phyloP scores from a whole-genome alignment of 352 stramenopile genomes.

The Globisporangium irregulare region DNA sequence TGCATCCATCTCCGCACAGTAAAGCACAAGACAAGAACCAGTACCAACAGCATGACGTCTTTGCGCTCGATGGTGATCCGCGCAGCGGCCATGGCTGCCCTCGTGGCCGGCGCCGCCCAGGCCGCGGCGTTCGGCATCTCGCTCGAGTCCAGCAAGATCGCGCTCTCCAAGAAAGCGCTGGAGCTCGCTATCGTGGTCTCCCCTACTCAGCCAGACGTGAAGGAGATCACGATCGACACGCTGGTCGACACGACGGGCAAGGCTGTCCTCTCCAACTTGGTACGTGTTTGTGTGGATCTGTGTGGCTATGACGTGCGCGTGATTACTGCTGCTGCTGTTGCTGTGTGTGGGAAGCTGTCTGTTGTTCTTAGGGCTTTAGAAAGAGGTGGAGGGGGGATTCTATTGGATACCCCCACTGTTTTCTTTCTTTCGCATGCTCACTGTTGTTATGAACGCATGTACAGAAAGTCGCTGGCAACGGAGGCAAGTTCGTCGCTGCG shows the following conservation, averaged over 20 bases:
- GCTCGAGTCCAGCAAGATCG: conserved; percentile 42
- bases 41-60: conserved; percentile 10
- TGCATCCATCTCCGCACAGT: not conserved
- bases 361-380: not conserved
- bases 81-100: conserved; percentile 18
- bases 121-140: conserved; percentile 41
- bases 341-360: not conserved
- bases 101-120: conserved; percentile 16
- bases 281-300: conserved; percentile 22
- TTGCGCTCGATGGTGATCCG: conserved; percentile 19
- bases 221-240: conserved; percentile 59
- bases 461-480: conserved; percentile 63
- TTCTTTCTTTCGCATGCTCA: not conserved
- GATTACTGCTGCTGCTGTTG: not conserved
- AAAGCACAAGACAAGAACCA: not conserved
- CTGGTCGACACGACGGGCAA: conserved; percentile 66
- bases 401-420: not conserved
- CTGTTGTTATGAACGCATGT: not conserved
- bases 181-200: conserved; percentile 54
- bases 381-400: not conserved
- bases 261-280: conserved; percentile 52
- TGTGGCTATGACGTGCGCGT: not conserved
- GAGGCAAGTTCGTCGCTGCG: conserved; percentile 51
- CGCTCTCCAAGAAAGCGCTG: conserved; percentile 36
- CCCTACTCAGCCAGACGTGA: conserved; percentile 50